Conservation (phyloP, 441 rosid species). For the Geranium incanum region DNA sequence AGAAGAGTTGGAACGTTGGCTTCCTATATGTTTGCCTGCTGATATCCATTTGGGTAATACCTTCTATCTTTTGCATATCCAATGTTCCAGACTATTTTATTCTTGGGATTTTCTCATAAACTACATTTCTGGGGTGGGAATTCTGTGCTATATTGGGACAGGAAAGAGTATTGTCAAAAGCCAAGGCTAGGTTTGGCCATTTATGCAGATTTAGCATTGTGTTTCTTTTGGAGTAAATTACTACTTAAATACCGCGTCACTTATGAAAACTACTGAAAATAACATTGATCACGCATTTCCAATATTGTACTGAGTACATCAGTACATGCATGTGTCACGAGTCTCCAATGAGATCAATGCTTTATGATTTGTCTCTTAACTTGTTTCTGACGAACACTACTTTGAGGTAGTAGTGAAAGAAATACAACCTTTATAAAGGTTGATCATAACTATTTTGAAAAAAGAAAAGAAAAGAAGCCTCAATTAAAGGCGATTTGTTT, state of each 20-base stretch:
- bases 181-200: neutral
- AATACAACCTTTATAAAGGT: neutral
- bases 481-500: neutral
- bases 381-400: neutral
- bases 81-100: neutral
- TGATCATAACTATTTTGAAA: neutral
- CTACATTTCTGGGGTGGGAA: neutral
- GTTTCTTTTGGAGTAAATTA: neutral
- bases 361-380: neutral
- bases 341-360: neutral
- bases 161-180: neutral
- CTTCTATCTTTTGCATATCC: slow-evolving; percentile 12
- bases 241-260: neutral
- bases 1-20: slow-evolving; percentile 92
- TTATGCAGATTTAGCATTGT: neutral
- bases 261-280: neutral
- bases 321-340: neutral
- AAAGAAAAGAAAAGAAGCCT: neutral
- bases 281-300: neutral
- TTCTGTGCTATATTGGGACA: neutral
- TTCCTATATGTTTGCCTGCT: slow-evolving; percentile 77
- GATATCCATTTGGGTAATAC: slow-evolving; percentile 80
- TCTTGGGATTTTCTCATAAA: neutral
- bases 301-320: neutral
- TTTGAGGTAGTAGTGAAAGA: neutral